Percentiles rank a stretch among this genome's conserved stretches.
phyloP scores from a whole-genome alignment of 1,284 basidiomycete species.

The Cystobasidium sp. region DNA sequence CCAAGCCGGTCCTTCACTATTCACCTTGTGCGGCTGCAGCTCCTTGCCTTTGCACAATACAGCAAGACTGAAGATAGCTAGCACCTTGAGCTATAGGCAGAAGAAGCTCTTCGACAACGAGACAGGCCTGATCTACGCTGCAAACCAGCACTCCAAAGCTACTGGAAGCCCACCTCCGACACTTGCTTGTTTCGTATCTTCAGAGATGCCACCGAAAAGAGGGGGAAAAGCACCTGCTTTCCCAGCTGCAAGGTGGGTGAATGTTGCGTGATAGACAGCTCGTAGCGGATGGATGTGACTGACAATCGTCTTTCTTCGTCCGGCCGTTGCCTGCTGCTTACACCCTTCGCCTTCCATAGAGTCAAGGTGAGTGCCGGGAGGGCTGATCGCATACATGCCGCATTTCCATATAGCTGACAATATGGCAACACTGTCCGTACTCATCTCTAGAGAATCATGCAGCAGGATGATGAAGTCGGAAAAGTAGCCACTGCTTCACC shows the following conservation, averaged over 20 bases:
- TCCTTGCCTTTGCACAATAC: no score
- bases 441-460: slow-evolving; percentile 68
- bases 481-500: slow-evolving; percentile 98
- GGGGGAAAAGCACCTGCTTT: slow-evolving; percentile 35
- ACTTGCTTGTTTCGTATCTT: background rate
- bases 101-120: no score
- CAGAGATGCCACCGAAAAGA: slow-evolving; percentile 34
- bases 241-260: slow-evolving; percentile 38
- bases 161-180: no score
- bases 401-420: no score
- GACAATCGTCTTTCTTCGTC: background rate
- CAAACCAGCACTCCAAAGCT: no score
- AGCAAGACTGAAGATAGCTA: no score
- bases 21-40: no score
- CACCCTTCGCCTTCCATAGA: slow-evolving; percentile 7
- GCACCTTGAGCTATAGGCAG: no score
- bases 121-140: no score
- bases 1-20: no score
- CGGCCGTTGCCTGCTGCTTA: background rate
- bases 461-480: slow-evolving; percentile 98
- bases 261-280: background rate
- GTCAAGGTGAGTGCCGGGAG: slow-evolving; percentile 26
- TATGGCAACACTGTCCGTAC: no score
- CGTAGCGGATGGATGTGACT: no score
- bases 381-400: background rate